Evolutionary conservation across 2,329 filamentous ascomycete genomes (phyloP).

Genomic region (Xylaria sp.): DNA sequence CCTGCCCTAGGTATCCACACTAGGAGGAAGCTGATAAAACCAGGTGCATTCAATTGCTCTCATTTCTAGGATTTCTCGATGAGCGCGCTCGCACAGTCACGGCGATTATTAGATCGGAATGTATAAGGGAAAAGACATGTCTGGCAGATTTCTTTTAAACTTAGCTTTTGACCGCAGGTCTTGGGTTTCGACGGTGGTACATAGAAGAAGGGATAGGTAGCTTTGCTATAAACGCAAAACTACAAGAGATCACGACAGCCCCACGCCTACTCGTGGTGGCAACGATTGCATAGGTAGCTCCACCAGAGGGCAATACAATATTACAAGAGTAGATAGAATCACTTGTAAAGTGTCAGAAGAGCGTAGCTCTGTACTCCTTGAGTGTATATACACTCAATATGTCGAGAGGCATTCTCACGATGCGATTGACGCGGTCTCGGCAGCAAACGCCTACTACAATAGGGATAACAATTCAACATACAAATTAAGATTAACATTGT

Average conservation of each 20-base stretch:
- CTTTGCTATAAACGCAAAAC: constrained; percentile 23
- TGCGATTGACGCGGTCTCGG: neutral
- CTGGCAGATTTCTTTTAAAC: constrained; percentile 39
- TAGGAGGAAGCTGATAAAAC: constrained; percentile 13
- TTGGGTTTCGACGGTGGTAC: constrained; percentile 34
- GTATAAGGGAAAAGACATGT: constrained; percentile 39
- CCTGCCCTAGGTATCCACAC: neutral
- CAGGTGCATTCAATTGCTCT: constrained; percentile 32
- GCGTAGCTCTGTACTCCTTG: neutral
- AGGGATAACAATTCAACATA: neutral
- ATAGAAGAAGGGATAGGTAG: constrained; percentile 31
- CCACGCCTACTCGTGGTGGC: constrained; percentile 32
- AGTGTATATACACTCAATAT: constrained; percentile 5
- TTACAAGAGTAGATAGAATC: constrained; percentile 14
- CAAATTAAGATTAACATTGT: neutral
- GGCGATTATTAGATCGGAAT: constrained; percentile 40
- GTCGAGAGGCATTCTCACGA: neutral
- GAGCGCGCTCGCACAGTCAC: constrained; percentile 1
- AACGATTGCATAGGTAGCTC: constrained; percentile 23
- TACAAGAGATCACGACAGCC: constrained; percentile 33
- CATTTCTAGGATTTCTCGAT: constrained; percentile 33
- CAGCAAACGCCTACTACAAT: neutral
- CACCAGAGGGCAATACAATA: constrained; percentile 3
- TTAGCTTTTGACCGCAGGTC: constrained; percentile 30
- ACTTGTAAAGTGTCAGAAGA: neutral